These are phyloP conservation scores for Tieghemiomyces parasiticus DNA, from an alignment of 192 early-diverging fungal genomes.

Conservation along the genomic window DNA sequence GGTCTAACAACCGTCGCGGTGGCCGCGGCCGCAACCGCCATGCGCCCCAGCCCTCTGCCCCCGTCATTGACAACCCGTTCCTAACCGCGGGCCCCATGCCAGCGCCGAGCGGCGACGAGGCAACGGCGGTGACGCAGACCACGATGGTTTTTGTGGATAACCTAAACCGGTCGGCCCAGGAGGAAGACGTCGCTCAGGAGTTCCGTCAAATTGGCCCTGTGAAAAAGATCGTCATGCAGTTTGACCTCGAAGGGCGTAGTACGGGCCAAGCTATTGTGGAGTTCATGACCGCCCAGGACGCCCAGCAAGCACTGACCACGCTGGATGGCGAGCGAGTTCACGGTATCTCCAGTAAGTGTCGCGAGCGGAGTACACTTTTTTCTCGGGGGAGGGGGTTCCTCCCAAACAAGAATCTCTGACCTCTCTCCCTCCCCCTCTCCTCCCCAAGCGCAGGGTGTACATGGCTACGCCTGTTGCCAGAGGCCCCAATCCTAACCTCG, in stretches of 20 bases:
- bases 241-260: neutral
- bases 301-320: neutral
- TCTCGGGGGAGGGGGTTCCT: no score
- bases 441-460: neutral
- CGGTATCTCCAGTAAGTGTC: neutral
- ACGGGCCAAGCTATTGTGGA: neutral
- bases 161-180: neutral
- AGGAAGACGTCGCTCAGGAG: neutral
- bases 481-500: neutral
- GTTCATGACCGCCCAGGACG: neutral
- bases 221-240: neutral
- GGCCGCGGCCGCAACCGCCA: neutral
- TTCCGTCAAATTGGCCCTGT: neutral
- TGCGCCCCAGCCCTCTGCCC: neutral
- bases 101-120: no score
- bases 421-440: neutral
- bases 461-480: neutral
- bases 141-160: neutral
- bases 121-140: no score
- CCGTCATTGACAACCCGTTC: no score
- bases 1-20: neutral
- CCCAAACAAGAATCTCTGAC: neutral
- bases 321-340: slow-evolving; percentile 2
- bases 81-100: no score
- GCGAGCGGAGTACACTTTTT: neutral